These are phyloP conservation scores for Spinacia oleracea DNA, from an alignment of 179 eudicot genomes.

Conservation along the genomic window DNA sequence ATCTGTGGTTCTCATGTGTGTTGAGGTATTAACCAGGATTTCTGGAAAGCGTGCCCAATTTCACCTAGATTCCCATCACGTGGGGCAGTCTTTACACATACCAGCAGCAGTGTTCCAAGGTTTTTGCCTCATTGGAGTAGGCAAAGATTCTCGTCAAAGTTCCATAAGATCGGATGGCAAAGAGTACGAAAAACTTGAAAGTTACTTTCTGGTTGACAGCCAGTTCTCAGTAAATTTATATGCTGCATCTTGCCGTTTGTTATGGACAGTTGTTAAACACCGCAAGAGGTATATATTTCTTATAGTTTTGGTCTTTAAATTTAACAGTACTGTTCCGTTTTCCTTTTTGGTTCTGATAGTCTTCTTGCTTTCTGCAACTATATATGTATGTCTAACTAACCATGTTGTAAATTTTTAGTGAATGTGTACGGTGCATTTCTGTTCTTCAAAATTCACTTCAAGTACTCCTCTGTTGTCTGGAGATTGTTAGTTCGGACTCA, in stretches of 20 bases:
- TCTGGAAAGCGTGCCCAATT: constrained; percentile 63
- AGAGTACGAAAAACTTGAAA: constrained; percentile 23
- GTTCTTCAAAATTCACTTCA: constrained; percentile 77
- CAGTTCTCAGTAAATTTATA: constrained; percentile 59
- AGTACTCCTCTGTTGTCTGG: constrained; percentile 76
- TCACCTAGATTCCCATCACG: constrained; percentile 55
- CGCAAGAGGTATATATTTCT: constrained; percentile 56
- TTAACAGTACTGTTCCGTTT: background rate
- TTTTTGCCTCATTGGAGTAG: constrained; percentile 42
- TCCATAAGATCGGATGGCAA: constrained; percentile 23
- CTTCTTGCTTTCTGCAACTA: constrained; percentile 9
- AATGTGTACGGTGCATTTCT: constrained; percentile 51
- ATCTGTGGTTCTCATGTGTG: constrained; percentile 78
- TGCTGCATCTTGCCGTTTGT: constrained; percentile 77
- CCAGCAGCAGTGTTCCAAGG: constrained; percentile 65
- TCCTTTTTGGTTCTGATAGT: background rate
- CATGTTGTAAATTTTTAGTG: constrained; percentile 39
- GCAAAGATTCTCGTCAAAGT: constrained; percentile 31
- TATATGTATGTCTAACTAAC: constrained; percentile 8
- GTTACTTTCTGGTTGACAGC: constrained; percentile 45
- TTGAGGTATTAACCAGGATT: constrained; percentile 69
- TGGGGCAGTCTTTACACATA: constrained; percentile 62
- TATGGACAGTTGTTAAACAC: constrained; percentile 76
- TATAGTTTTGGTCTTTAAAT: background rate
- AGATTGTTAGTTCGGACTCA: constrained; percentile 48